Base-by-base conservation (phyloP, 2,329 filamentous ascomycete species). In the Lecanicillium sp. region DNA sequence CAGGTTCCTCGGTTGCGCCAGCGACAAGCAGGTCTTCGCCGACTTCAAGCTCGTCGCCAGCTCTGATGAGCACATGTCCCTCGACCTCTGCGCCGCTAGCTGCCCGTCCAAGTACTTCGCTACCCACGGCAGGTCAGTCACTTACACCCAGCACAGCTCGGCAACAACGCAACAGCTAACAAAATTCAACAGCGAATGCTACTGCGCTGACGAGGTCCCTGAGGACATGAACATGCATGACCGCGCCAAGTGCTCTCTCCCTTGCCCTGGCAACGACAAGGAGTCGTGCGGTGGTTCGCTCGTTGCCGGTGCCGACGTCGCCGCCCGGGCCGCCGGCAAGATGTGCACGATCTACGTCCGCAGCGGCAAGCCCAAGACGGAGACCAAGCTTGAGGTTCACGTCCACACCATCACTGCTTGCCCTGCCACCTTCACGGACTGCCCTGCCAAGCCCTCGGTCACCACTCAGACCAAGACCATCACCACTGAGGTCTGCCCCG, bases 391-490 rank as follows among this genome's bases (percentile, higher is more conserved):
- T 20, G 60, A 55, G 48, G 59, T 60, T 38, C 54, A 54, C 21
- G 47, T 57, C 17, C 54, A 51, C 15, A 61, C 61, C 50, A 60
- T 62, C 39, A 66, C 62, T 2, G 52, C 60, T 9, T 63, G 61
- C 53, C 50, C 56, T 0, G 54, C 56, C 3, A 45, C 52, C 2
- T 51, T 57, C 23, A 37, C 54, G 23, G 39, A 61, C 55, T 62
- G 61, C 56, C 54, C 56, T 32, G 29, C 55, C 29, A 8, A n/a
- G 8, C 48, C 53, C 20, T 44, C 44, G 12, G 55, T 56, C 40
- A 56, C 51, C 32, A 58, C 55, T 14, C 40, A 52, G 10, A 51
- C 54, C 39, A 52, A 54, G 29, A 60, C 61, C 15, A 33, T 52
- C 38, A 60, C 58, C 42, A 57, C 54, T 15, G 52, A 49, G 35